phyloP scores from a whole-genome alignment of 208 protist genomes.

The Naegleria fowleri region DNA sequence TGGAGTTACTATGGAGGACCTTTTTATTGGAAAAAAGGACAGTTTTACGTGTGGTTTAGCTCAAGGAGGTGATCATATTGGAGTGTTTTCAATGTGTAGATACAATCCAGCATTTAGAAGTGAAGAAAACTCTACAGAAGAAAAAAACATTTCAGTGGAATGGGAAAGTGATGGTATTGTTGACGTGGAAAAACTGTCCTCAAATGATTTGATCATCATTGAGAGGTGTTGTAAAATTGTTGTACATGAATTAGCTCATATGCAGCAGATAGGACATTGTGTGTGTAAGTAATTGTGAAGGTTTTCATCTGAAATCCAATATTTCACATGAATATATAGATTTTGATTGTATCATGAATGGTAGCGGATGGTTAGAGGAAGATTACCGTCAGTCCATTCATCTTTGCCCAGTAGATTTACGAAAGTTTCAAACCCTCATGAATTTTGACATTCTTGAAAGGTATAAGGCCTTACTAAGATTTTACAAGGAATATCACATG shows the following conservation, averaged over 20 bases:
- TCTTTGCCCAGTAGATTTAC: not conserved
- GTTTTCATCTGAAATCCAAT: too few species aligned
- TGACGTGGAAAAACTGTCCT: not conserved
- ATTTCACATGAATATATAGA: not conserved
- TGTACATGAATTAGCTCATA: conserved; percentile 17
- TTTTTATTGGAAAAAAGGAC: not conserved
- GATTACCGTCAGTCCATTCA: not conserved
- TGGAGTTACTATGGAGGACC: conserved; percentile 4
- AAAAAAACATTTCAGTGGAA: not conserved
- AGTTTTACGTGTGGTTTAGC: not conserved
- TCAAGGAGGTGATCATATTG: not conserved
- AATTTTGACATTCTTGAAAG: not conserved
- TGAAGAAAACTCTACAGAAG: too few species aligned
- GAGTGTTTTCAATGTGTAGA: conserved; percentile 15
- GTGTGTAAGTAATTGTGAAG: conserved; percentile 15
- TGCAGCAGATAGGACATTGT: not conserved
- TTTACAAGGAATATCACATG: not conserved
- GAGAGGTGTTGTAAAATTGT: conserved; percentile 18
- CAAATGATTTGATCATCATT: not conserved
- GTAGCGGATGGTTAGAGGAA: not conserved
- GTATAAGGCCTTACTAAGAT: not conserved
- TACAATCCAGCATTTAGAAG: not conserved
- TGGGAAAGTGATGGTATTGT: not conserved
- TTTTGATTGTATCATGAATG: conserved; percentile 21
- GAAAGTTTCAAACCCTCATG: not conserved